phyloP scores from a whole-genome alignment of 495 filamentous ascomycete species.

The Stereocaulon alpinum region DNA sequence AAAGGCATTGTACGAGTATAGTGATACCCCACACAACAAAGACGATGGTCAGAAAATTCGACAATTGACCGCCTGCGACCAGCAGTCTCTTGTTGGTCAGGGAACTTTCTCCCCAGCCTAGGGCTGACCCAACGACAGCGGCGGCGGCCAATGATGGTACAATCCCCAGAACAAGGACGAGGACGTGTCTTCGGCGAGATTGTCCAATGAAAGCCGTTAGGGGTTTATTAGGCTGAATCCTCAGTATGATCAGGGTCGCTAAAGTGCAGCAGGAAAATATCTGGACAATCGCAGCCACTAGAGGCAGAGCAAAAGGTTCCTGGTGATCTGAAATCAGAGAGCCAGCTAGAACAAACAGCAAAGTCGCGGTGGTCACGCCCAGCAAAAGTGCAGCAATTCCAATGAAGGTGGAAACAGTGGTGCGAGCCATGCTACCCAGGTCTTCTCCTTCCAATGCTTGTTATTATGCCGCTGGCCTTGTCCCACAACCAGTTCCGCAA shows the following conservation, averaged over 20 bases:
- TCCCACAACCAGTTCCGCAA: background rate
- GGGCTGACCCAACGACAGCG: conserved; percentile 15
- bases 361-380: conserved; percentile 21
- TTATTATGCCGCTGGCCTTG: background rate
- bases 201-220: conserved; percentile 9
- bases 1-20: conserved; percentile 20
- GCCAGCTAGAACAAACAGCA: conserved; percentile 27
- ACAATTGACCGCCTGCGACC: background rate
- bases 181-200: conserved; percentile 18
- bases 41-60: conserved; percentile 21
- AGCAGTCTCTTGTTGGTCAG: background rate
- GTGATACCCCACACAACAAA: conserved; percentile 26
- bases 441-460: background rate
- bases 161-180: conserved; percentile 13
- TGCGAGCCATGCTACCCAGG: conserved; percentile 14
- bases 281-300: conserved; percentile 24
- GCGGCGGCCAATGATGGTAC: conserved; percentile 17
- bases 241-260: conserved; percentile 13
- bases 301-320: conserved; percentile 15
- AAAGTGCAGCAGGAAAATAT: conserved; percentile 14
- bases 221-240: conserved; percentile 10
- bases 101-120: conserved; percentile 23
- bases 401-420: conserved; percentile 6
- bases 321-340: conserved; percentile 16
- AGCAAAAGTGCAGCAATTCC: conserved; percentile 23